Evolutionary conservation across 2,329 filamentous ascomycete species (phyloP), one percentile per base, ranked within the genome.

Genomic region (Magnaporthiopsis incrustans): DNA sequence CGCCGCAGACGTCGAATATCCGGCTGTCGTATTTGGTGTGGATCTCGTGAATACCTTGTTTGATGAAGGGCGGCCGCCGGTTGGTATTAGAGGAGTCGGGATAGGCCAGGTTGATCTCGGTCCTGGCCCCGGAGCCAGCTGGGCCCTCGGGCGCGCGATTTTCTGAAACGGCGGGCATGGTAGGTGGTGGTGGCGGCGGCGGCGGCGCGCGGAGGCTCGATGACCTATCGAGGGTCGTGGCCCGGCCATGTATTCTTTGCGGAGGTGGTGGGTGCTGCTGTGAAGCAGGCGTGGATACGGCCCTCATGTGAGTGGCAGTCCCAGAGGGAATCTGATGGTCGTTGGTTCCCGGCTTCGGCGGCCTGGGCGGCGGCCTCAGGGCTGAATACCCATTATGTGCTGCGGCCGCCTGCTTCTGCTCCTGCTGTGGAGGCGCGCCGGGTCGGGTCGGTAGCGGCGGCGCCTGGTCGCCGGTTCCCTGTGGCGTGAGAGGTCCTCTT

Each of bases 61-160:
- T 89, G 69, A 91, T 86, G 62, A 83, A 84, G 0, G 95, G 95
- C 22, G 91, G 89, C 61, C 92, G 85, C 61, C 95, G 86, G 72
- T 97, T 99, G 2, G 91, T 86, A 68, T 89, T 88, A 1, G 92
- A 91, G 1, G 89, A 81, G 75, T 99, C 93, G 0, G 95, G 95
- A 73, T 91, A 97, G 61, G 90, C 85, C 11, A 82, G 84, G 26
- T 78, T 78, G 61, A 79, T 75, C 14, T 85, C 80, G 18, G 81
- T 74, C 1, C 82, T 73, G 57, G 85, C 82, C 6, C 73, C 64
- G 65, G 60, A 56, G 18, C 18, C 22, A n/a, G 44, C 44, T 25
- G 60, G 3, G 30, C n/a, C 26, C 12, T 61, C 60, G 10, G 44
- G 60, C 26, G 14, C 35, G 5, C 60, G 38, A 38, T n/a, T 44